Base-by-base conservation (phyloP, 768 basidiomycete species). In the Xerocomus spinulosus region DNA sequence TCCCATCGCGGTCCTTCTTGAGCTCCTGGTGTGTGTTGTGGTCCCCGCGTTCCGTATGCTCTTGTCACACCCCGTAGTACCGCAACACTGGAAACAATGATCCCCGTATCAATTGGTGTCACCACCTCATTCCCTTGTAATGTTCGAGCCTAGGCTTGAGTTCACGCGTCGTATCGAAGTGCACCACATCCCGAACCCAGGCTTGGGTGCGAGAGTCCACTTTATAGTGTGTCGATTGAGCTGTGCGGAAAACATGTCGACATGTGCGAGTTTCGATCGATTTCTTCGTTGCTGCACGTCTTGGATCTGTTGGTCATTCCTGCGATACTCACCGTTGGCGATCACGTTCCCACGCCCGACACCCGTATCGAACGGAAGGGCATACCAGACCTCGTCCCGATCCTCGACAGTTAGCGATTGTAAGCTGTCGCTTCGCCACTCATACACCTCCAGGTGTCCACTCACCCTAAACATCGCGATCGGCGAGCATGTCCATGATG, bases 281-380 rank as follows among this genome's bases (percentile, higher is more conserved):
- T 99, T 9, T 95, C 94, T 0, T 93, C 90, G 0, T 66, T 99
- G 4, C 72, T 98, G 8, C 92, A 98, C 59, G 92, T 88, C 0
- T 78, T 88, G 0, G 77, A 78, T 36, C 68, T 95, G 34, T 70
- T 85, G 28, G 81, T 97, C 34, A 74, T 93, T 17, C 95, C 96
- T 0, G 86, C 87, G 1, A 98, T 93, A 0, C 72, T 99, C 51
- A 92, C 88, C 0, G 87, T 98, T 2, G 96, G 96, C 3, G 96
- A 99, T 67, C 98, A 99, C 60, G 87, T 99, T 45, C 70, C 98
- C 37, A 87, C 90, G 2, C 96, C 95, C 0, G 91, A 95, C 51
- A 94, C 98, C 53, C 93, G 91, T 53, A 87, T 99, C 2, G 96
- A 99, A 68, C 75, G 95, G 48, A 99, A 99, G 72, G 94, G 94